phyloP scores from a whole-genome alignment of 1,284 basidiomycete genomes.

The Vanrija humicola region DNA sequence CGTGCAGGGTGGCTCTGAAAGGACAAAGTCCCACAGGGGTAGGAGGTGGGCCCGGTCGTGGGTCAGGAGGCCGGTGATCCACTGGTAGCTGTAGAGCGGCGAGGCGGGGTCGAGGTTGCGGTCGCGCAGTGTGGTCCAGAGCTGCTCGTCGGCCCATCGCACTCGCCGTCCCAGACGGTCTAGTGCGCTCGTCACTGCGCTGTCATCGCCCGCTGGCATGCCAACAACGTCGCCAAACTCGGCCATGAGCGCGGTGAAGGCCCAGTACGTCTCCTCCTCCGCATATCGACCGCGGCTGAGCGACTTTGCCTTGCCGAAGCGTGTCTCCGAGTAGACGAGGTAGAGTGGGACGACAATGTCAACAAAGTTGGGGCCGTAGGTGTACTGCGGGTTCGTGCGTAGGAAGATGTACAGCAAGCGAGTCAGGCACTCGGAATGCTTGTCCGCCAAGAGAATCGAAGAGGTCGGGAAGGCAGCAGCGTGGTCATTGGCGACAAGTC shows the following conservation, averaged over 20 bases:
- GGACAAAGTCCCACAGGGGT: slow-evolving; percentile 42
- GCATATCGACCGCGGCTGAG: slow-evolving; percentile 16
- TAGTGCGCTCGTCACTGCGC: slow-evolving; percentile 15
- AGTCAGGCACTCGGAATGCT: slow-evolving; percentile 42
- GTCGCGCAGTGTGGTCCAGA: slow-evolving; percentile 22
- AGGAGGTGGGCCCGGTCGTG: slow-evolving; percentile 28
- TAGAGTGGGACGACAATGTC: slow-evolving; percentile 47
- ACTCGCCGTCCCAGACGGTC: slow-evolving; percentile 27
- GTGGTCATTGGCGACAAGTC: slow-evolving; percentile 13
- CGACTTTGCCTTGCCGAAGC: background rate
- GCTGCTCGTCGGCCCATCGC: slow-evolving; percentile 39
- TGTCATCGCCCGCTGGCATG: slow-evolving; percentile 8
- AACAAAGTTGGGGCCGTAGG: slow-evolving; percentile 39
- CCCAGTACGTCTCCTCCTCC: slow-evolving; percentile 47
- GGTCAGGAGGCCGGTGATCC: slow-evolving; percentile 34
- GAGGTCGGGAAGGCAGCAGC: slow-evolving; percentile 5
- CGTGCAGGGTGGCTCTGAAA: slow-evolving; percentile 33
- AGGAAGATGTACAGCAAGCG: slow-evolving; percentile 46
- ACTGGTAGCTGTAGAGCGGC: slow-evolving; percentile 39
- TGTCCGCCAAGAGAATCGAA: slow-evolving; percentile 32
- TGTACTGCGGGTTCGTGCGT: slow-evolving; percentile 36
- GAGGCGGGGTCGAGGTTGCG: slow-evolving; percentile 35
- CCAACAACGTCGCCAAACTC: slow-evolving; percentile 29
- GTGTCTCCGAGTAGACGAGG: slow-evolving; percentile 27
- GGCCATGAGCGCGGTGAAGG: slow-evolving; percentile 33